Base-by-base conservation (phyloP, 305 asterid species). In the Fraxinus albicans region DNA sequence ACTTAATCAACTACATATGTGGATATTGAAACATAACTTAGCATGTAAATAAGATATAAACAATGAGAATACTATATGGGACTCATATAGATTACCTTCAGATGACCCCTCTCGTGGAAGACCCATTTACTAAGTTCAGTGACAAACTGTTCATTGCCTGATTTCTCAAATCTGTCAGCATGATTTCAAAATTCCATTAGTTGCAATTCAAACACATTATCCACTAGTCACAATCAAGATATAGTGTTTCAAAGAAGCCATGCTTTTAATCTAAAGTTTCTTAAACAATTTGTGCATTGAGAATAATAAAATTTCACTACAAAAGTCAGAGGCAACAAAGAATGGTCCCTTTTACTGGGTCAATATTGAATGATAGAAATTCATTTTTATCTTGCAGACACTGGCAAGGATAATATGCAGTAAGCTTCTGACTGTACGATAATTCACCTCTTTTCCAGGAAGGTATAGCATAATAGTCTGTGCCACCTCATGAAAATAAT, bases 41-140 rank as follows among this genome's bases (percentile, higher is more conserved):
- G 73, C 75, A 76, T 79, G 79, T 69, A 79, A 38, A 29, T 38
- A 44, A 17, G 33, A 78, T 73, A 42, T 60, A 35, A 77, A 77
- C 73, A 63, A 79, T 70, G 29, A 69, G 76, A 63, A 73, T 73
- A 75, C 73, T 25, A 76, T 25, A 63, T 47, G 42, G 72, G 63
- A 63, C 73, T 79, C 79, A 78, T 29, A 81, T 70, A 73, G 50
- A 72, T 79, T 89, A 93, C 98, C 98, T 92, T 94, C 70, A 94
- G 90, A 88, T 94, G 96, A 76, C 98, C 97, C 79, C 95, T 90
- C 84, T 93, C 97, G 82, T 93, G 98, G 92, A 94, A 94, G 80
- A 94, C 85, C 98, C 98, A 94, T 89, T 93, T 94, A 91, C 95
- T 88, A 84, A 91, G 83, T 89, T 94, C 98, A 76, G 91, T 89